Percentiles rank a stretch among this genome's conserved stretches.
phyloP scores from a whole-genome alignment of 352 stramenopile genomes.

The Blastocystis sp. region DNA sequence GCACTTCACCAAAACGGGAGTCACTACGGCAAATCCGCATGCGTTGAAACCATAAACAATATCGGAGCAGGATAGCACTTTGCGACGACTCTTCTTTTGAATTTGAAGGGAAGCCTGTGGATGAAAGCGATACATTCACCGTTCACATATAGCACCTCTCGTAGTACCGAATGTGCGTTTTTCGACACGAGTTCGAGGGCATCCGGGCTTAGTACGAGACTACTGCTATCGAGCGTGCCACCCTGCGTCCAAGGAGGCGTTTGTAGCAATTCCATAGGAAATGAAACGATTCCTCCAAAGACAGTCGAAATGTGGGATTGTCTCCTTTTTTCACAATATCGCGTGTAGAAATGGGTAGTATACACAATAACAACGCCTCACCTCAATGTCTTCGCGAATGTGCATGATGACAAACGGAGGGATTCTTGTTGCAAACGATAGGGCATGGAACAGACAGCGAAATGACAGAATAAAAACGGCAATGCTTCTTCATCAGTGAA shows the following conservation, averaged over 20 bases:
- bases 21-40: conserved; percentile 31
- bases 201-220: not conserved
- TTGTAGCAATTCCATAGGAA: not conserved
- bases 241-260: not conserved
- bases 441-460: too few species aligned
- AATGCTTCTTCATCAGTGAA: too few species aligned
- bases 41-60: not conserved
- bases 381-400: too few species aligned
- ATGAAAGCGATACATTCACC: not conserved
- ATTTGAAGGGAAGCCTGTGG: not conserved
- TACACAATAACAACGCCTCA: too few species aligned
- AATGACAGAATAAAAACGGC: too few species aligned
- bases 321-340: too few species aligned
- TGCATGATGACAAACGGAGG: too few species aligned
- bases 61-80: conserved; percentile 12
- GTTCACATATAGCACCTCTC: conserved; percentile 8
- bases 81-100: conserved; percentile 54
- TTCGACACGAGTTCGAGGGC: not conserved
- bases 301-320: not conserved
- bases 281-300: not conserved
- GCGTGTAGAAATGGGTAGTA: too few species aligned
- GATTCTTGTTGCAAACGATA: too few species aligned
- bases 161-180: not conserved
- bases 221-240: not conserved
- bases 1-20: not conserved